Evolutionary conservation across 106 monocot genomes (phyloP).

Genomic region (Dendrobium catenatum): DNA sequence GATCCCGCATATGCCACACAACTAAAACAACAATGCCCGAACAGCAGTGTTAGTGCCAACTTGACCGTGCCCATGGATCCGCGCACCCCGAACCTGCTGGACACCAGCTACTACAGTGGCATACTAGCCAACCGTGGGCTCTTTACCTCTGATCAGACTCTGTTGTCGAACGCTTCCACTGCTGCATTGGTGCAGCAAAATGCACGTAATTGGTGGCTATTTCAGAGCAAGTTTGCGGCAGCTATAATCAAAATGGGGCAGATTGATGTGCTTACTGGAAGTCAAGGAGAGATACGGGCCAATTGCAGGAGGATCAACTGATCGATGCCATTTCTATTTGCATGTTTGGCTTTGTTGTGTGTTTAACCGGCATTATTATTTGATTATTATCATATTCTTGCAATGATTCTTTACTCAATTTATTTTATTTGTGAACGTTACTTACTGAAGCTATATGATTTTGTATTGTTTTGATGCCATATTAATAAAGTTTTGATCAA

Average conservation of each 20-base stretch:
- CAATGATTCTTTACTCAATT: not conserved
- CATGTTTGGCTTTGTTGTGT: not conserved
- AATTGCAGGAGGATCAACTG: slow-evolving; percentile 22
- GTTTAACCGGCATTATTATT: too few species aligned
- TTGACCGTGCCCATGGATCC: slow-evolving; percentile 21
- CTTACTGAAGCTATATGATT: too few species aligned
- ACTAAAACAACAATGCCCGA: slow-evolving; percentile 12
- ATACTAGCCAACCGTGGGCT: slow-evolving; percentile 13
- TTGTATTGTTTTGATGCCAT: too few species aligned
- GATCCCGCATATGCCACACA: slow-evolving; percentile 3
- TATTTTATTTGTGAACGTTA: too few species aligned
- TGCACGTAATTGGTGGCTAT: not conserved
- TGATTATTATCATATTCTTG: too few species aligned
- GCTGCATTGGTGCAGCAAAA: not conserved
- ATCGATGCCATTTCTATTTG: not conserved
- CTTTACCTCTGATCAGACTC: slow-evolving; percentile 30
- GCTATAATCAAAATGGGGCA: slow-evolving; percentile 49
- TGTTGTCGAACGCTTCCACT: not conserved
- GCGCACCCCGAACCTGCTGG: slow-evolving; percentile 15
- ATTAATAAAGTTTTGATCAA: too few species aligned
- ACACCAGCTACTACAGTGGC: slow-evolving; percentile 30
- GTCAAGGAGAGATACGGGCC: slow-evolving; percentile 11
- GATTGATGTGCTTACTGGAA: slow-evolving; percentile 28
- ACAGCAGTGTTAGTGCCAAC: not conserved
- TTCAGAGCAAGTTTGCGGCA: slow-evolving; percentile 20